Evolutionary conservation across 2,329 filamentous ascomycete species (phyloP).

Genomic region (Beauveria asiatica): DNA sequence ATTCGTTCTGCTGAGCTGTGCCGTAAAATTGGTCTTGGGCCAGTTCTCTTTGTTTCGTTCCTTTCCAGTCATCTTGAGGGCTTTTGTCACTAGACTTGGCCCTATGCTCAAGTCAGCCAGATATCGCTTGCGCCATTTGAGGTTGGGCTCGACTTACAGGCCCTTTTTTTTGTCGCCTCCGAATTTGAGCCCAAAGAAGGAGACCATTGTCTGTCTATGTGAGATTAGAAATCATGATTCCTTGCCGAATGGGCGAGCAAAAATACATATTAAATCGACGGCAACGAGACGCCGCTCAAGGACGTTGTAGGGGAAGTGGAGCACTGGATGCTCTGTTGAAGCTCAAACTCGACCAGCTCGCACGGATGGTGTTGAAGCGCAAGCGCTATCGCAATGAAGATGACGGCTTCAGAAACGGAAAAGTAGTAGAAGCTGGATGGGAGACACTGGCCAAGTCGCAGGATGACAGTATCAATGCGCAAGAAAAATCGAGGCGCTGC

Average conservation of each 20-base stretch:
- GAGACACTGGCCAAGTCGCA: neutral
- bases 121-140: neutral
- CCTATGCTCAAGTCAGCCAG: neutral
- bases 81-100: constrained; percentile 27
- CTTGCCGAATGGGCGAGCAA: neutral
- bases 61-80: neutral
- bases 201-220: constrained; percentile 38
- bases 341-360: neutral
- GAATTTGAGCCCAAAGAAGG: constrained; percentile 50
- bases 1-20: constrained; percentile 27
- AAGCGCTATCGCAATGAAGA: neutral
- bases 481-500: neutral
- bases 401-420: neutral
- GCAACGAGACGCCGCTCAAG: neutral
- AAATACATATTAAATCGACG: neutral
- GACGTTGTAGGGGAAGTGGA: neutral
- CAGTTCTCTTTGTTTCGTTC: neutral
- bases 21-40: constrained; percentile 30
- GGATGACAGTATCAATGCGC: neutral
- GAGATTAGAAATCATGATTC: neutral
- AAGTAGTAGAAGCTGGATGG: neutral
- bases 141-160: constrained; percentile 24
- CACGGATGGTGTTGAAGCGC: constrained; percentile 1
- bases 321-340: neutral
- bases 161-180: constrained; percentile 49